phyloP scores from a whole-genome alignment of 2,329 filamentous ascomycete genomes.

The Arthrobotrys entomopaga region DNA sequence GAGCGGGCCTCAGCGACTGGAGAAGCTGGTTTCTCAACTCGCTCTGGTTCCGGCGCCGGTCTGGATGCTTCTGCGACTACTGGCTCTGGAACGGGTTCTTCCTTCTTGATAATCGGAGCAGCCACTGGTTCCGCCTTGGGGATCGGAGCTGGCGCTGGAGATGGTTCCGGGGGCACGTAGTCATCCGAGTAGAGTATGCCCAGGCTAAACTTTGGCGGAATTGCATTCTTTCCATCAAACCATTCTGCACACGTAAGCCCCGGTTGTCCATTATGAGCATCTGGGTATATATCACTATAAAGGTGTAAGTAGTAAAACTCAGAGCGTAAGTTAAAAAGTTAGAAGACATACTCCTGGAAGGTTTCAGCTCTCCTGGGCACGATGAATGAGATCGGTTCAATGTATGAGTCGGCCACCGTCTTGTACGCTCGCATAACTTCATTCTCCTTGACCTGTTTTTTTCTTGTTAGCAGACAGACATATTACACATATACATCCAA shows the following conservation, averaged over 20 bases:
- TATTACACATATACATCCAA: neutral
- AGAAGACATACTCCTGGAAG: slow-evolving; percentile 56
- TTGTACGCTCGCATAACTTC: slow-evolving; percentile 96
- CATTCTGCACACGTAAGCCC: slow-evolving; percentile 84
- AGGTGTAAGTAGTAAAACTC: slow-evolving; percentile 62
- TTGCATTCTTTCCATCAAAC: slow-evolving; percentile 82
- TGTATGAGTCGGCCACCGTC: slow-evolving; percentile 91
- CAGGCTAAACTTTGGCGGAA: slow-evolving; percentile 92
- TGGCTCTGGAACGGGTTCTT: slow-evolving; percentile 80
- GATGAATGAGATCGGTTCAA: slow-evolving; percentile 97
- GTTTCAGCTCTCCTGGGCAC: slow-evolving; percentile 76
- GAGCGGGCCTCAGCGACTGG: slow-evolving; percentile 74
- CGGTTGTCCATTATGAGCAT: slow-evolving; percentile 80
- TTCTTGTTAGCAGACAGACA: slow-evolving; percentile 51
- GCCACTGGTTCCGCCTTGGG: slow-evolving; percentile 63
- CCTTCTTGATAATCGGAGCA: slow-evolving; percentile 70
- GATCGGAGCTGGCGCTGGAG: slow-evolving; percentile 61
- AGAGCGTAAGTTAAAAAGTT: neutral
- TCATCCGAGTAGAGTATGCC: slow-evolving; percentile 79
- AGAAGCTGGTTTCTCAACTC: slow-evolving; percentile 67
- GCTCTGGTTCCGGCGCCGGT: slow-evolving; percentile 71
- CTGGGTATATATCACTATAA: slow-evolving; percentile 94
- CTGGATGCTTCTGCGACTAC: slow-evolving; percentile 82
- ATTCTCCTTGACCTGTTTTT: slow-evolving; percentile 81
- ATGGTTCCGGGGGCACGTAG: slow-evolving; percentile 63